Base-by-base conservation (phyloP, 2,329 filamentous ascomycete species). In the Bimuria novae-zelandiae region DNA sequence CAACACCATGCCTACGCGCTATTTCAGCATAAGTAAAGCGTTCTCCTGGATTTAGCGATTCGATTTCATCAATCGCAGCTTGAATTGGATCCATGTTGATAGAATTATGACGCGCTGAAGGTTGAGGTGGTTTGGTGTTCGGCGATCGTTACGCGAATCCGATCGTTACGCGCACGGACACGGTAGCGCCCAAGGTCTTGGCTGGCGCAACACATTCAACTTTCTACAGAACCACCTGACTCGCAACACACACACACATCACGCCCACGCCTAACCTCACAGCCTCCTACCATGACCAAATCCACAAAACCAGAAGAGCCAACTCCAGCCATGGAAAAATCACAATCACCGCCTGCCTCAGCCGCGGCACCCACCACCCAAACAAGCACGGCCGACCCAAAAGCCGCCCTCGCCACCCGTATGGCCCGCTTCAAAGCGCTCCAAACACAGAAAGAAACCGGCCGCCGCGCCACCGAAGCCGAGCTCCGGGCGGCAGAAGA, bases 381-480 rank as follows among this genome's bases (percentile, higher is more conserved):
- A n/a, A n/a, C n/a, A n/a, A n/a, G n/a, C 43, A 43, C 45, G 11
- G 19, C 40, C 51, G 64, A 70, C 44, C 47, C 68, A 27, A 70
- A 71, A 64, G 57, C 65, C 45, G 69, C 69, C 14, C 67, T 72
- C 47, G 66, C 67, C 17, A 67, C 70, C n/a, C 70, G 70, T 51
- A 69, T 73, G 74, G 89, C 90, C 44, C 87, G 90, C 60, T 97
- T 97, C 80, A 92, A 92, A 71, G 89, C 90, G 3, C 85, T 97
- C 14, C 87, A 95, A 75, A 89, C 89, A 22, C 88, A 91, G 65
- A 77, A 78, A 66, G 71, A 68, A 39, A 59, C 66, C n/a, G 74
- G 70, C 25, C 77, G 78, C 86, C 92, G 80, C 80, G 82, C 52
- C 57, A 97, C 91, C n/a, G 66, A 69, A 51, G 61, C 59, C 43